Conservation (phyloP, 192 early-diverging fungal species). For the Ambispora gerdemannii region DNA sequence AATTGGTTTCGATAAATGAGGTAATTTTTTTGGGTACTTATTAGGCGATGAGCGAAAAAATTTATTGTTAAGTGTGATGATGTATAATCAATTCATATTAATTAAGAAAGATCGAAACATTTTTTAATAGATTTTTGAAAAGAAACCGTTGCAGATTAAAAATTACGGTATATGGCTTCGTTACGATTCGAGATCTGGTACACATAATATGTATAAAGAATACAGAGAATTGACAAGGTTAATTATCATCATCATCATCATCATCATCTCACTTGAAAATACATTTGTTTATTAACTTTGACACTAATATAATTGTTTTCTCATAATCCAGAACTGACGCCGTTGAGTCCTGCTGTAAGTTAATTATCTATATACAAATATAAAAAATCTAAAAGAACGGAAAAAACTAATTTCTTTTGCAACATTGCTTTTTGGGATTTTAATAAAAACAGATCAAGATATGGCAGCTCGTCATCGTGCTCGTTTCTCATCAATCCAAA, state of each 20-base stretch:
- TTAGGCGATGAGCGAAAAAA: neutral
- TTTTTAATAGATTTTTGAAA: conserved; percentile 78
- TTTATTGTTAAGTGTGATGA: no score
- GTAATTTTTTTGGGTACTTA: conserved; percentile 59
- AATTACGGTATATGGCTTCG: conserved; percentile 99
- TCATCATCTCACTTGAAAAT: no score
- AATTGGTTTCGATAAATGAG: conserved; percentile 97
- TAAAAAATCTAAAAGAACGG: no score
- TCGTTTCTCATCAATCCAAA: conserved; percentile 96
- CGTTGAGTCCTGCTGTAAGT: conserved; percentile 62
- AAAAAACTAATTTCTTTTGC: no score
- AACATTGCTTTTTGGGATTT: no score
- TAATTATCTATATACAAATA: no score
- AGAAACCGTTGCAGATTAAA: conserved; percentile 87
- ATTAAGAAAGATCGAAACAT: neutral
- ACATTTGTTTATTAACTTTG: neutral
- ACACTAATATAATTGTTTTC: neutral
- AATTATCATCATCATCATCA: no score
- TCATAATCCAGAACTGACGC: conserved; percentile 44
- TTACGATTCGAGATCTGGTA: conserved; percentile 99
- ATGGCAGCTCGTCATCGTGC: conserved; percentile 99
- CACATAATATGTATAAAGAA: conserved; percentile 99
- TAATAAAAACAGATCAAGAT: conserved; percentile 49
- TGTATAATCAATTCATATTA: conserved; percentile 63
- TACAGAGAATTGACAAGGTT: conserved; percentile 94